Conservation (phyloP, 177 flowering plant genomes). For the Vitis hybrid region DNA sequence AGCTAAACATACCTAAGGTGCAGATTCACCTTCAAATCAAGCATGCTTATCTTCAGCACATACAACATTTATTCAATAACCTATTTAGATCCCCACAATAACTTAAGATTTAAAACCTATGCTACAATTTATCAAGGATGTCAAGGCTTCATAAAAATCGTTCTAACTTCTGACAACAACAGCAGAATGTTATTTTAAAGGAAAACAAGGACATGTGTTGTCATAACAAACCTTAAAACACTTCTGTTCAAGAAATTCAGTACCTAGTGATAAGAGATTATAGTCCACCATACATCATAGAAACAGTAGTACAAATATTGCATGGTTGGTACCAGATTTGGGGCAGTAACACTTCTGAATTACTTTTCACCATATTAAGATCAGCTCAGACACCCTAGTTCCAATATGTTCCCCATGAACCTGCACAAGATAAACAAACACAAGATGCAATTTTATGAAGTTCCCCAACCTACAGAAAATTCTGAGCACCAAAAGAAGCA, state of each 20-base stretch:
- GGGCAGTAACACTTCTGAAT: constrained; percentile 26
- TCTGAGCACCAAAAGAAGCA: constrained; percentile 28
- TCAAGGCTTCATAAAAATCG: neutral
- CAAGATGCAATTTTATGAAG: constrained; percentile 24
- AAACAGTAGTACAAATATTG: constrained; percentile 41
- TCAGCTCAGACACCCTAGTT: constrained; percentile 17
- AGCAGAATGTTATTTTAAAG: neutral
- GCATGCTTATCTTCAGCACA: constrained; percentile 1
- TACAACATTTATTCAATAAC: neutral
- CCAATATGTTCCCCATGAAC: constrained; percentile 30
- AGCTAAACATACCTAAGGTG: neutral
- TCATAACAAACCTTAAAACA: constrained; percentile 13
- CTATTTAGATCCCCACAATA: neutral
- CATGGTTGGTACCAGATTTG: constrained; percentile 23
- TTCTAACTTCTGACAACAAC: neutral
- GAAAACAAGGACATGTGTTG: neutral
- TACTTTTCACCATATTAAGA: constrained; percentile 22
- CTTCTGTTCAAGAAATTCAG: constrained; percentile 11
- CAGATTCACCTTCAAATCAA: neutral
- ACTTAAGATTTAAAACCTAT: neutral
- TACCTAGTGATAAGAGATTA: constrained; percentile 19
- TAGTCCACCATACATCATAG: constrained; percentile 46
- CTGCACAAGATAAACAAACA: constrained; percentile 57
- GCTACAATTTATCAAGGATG: neutral
- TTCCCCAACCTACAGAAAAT: constrained; percentile 24